Evolutionary conservation across 169 alveolate species (phyloP).

Genomic region (Neospora caninum): DNA sequence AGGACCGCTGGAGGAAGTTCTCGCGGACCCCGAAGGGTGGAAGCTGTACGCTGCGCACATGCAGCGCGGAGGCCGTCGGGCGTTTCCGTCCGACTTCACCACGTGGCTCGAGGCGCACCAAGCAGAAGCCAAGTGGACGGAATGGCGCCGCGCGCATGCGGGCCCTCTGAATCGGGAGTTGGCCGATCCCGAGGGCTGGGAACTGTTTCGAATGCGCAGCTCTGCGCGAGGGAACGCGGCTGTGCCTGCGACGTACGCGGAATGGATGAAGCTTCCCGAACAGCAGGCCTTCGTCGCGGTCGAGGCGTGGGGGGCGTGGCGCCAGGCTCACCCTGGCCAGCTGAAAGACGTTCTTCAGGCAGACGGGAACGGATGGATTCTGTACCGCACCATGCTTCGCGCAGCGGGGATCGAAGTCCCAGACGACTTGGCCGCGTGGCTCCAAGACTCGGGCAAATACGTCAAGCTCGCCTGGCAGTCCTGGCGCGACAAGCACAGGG

Average conservation of each 20-base stretch:
- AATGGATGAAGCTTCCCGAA: constrained; percentile 61
- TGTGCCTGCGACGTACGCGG: constrained; percentile 56
- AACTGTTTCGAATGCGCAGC: constrained; percentile 51
- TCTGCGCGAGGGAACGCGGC: background rate
- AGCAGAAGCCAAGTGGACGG: constrained; percentile 55
- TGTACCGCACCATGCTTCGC: constrained; percentile 23
- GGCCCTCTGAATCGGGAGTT: constrained; percentile 47
- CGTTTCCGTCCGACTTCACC: constrained; percentile 48
- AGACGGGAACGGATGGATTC: constrained; percentile 40
- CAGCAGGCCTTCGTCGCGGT: constrained; percentile 53
- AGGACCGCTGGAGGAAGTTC: constrained; percentile 59
- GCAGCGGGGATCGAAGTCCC: constrained; percentile 8
- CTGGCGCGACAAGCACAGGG: background rate
- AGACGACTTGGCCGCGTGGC: constrained; percentile 33
- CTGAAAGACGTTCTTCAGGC: constrained; percentile 24
- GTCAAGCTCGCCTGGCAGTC: constrained; percentile 6
- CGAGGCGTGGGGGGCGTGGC: constrained; percentile 45
- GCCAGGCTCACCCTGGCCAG: constrained; percentile 44
- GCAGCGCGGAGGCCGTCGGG: constrained; percentile 39
- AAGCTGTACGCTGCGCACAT: constrained; percentile 57
- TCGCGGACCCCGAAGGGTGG: constrained; percentile 67
- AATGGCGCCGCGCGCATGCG: constrained; percentile 51
- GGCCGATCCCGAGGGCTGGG: constrained; percentile 58
- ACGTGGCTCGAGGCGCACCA: constrained; percentile 45
- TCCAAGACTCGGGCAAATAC: constrained; percentile 5